Percentiles rank a stretch among this genome's conserved stretches.
These are phyloP conservation scores for Cyclotella choctawhatcheeana DNA, from an alignment of 108 stramenopile species.

Conservation along the genomic window DNA sequence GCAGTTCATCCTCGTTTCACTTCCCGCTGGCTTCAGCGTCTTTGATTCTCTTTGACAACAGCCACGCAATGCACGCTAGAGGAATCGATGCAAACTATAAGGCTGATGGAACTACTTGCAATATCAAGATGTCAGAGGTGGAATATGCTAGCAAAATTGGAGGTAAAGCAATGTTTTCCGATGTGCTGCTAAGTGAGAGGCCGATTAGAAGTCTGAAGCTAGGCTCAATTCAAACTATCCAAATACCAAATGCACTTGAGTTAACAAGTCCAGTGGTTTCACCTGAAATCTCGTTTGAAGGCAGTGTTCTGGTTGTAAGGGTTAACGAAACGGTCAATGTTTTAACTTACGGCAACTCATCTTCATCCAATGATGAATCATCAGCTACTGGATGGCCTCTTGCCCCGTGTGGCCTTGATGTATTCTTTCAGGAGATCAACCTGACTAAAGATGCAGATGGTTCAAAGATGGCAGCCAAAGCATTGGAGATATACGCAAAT, in stretches of 20 bases:
- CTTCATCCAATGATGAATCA: background rate
- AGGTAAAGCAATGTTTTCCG: slow-evolving; percentile 16
- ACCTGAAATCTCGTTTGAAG: slow-evolving; percentile 29
- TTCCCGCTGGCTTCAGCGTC: slow-evolving; percentile 40
- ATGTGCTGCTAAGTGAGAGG: slow-evolving; percentile 19
- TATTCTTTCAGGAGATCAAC: slow-evolving; percentile 11
- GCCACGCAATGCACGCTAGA: background rate
- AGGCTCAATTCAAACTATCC: slow-evolving; percentile 23
- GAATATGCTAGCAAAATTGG: slow-evolving; percentile 17
- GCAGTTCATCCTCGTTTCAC: slow-evolving; percentile 32
- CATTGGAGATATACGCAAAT: slow-evolving; percentile 19
- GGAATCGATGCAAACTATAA: background rate
- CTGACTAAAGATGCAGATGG: slow-evolving; percentile 32
- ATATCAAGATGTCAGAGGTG: slow-evolving; percentile 8
- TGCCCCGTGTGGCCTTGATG: slow-evolving; percentile 8
- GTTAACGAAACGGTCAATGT: slow-evolving; percentile 25
- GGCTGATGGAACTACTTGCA: slow-evolving; percentile 30
- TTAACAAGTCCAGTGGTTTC: slow-evolving; percentile 29
- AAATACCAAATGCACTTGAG: slow-evolving; percentile 24
- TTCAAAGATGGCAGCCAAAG: slow-evolving; percentile 4
- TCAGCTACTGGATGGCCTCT: background rate
- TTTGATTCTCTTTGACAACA: slow-evolving; percentile 36
- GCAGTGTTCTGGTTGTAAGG: slow-evolving; percentile 19
- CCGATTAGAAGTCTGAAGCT: slow-evolving; percentile 23
- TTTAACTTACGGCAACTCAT: slow-evolving; percentile 10